Percentiles rank a stretch among this genome's conserved stretches.
phyloP scores from a whole-genome alignment of 208 protist species.

The Leishmania major region DNA sequence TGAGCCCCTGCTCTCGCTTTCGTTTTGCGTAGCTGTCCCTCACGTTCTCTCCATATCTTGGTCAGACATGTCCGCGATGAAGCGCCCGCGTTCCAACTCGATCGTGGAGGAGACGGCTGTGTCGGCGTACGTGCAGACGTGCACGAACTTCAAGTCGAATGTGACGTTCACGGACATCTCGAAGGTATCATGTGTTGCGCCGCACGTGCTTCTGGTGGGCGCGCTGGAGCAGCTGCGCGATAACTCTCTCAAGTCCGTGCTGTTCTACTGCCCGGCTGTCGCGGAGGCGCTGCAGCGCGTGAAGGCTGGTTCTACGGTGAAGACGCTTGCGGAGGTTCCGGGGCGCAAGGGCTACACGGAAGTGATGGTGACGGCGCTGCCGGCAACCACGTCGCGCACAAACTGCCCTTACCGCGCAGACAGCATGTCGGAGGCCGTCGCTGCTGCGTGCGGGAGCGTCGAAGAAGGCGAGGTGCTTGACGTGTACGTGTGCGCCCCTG shows the following conservation, averaged over 20 bases:
- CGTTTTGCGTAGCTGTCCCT: neutral
- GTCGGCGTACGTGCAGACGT: constrained; percentile 49
- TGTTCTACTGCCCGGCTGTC: constrained; percentile 57
- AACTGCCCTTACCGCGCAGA: constrained; percentile 79
- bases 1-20: neutral
- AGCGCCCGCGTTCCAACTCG: constrained; percentile 40
- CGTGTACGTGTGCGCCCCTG: constrained; percentile 49
- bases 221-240: constrained; percentile 48
- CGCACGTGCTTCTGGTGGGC: constrained; percentile 61
- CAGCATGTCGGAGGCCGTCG: constrained; percentile 41
- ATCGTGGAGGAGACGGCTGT: constrained; percentile 37
- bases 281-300: constrained; percentile 57
- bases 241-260: constrained; percentile 37
- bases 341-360: constrained; percentile 28
- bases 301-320: constrained; percentile 31
- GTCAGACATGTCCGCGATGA: constrained; percentile 13
- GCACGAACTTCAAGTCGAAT: constrained; percentile 58
- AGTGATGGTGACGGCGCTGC: constrained; percentile 54
- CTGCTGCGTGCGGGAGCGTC: constrained; percentile 25
- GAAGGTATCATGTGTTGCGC: constrained; percentile 31
- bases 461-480: constrained; percentile 43
- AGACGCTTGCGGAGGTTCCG: constrained; percentile 30
- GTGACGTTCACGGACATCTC: constrained; percentile 57
- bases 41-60: constrained; percentile 1
- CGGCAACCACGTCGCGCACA: constrained; percentile 51